Conservation (phyloP, 2,329 filamentous ascomycete genomes). For the Truncatella angustata region DNA sequence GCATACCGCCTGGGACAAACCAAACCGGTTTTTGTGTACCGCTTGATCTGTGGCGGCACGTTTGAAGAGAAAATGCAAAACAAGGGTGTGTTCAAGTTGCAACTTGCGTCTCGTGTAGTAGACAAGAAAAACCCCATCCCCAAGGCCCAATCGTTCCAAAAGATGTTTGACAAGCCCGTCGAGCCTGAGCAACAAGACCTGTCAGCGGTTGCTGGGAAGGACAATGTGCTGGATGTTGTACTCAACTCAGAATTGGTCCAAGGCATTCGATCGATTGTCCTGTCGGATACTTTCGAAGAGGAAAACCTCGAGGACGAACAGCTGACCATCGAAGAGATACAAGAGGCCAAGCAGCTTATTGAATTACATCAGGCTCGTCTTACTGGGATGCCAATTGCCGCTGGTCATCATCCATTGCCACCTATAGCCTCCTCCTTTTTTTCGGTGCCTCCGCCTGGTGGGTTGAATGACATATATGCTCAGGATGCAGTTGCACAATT, state of each 20-base stretch:
- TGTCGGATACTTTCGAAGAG: slow-evolving; percentile 71
- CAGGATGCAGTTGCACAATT: too few relatives aligned
- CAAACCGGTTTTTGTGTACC: slow-evolving; percentile 82
- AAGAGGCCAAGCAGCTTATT: slow-evolving; percentile 47
- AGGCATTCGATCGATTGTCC: slow-evolving; percentile 55
- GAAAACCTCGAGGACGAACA: slow-evolving; percentile 58
- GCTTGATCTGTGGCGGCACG: slow-evolving; percentile 74
- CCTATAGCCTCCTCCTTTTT: neutral
- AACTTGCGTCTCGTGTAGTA: slow-evolving; percentile 75
- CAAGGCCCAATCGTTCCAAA: slow-evolving; percentile 54
- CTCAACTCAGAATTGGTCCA: slow-evolving; percentile 34
- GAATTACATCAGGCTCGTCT: slow-evolving; percentile 20
- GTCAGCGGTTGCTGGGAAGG: slow-evolving; percentile 55
- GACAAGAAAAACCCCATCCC: slow-evolving; percentile 79
- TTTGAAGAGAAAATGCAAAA: slow-evolving; percentile 75
- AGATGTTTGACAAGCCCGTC: slow-evolving; percentile 60
- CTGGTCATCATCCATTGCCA: neutral
- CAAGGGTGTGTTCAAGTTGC: slow-evolving; percentile 76
- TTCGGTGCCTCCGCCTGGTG: neutral
- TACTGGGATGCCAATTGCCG: slow-evolving; percentile 9
- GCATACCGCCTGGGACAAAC: slow-evolving; percentile 82
- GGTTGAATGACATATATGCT: too few relatives aligned
- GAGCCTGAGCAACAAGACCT: slow-evolving; percentile 51
- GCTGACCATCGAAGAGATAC: slow-evolving; percentile 60
- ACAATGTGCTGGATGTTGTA: slow-evolving; percentile 56